Evolutionary conservation across 495 filamentous ascomycete species (phyloP), one percentile per base, ranked within the genome.

Genomic region (Lophium mytilinum): DNA sequence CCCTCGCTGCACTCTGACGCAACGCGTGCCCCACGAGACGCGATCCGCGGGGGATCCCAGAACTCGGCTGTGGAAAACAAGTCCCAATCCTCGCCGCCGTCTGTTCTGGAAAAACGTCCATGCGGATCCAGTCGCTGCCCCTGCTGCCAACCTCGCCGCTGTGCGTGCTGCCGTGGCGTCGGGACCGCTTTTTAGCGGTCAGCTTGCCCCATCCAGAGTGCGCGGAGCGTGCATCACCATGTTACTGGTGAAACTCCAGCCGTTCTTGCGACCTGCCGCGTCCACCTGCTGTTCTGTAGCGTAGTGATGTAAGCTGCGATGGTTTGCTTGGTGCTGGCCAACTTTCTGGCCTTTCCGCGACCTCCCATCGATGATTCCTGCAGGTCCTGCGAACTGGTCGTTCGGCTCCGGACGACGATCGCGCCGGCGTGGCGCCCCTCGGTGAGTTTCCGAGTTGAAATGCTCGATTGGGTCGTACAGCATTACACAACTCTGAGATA

Each of bases 51-150:
- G 42, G 35, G 1, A 14, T 18, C 9, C 19, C 17, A 21, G 24
- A 39, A 35, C 35, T 11, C 40, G 46, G 34, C 45, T 54, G 56
- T 21, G 33, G 45, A 58, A 61, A 61, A 58, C 62, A 52, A 61
- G 62, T 43, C 58, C 11, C 7, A 37, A 65, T 49, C 62, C 62
- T 58, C 36, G 62, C 30, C 18, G 15, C 36, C 7, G 37, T 50
- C 30, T 10, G 35, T 10, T 19, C n/a, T 17, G 59, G 54, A 42
- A 24, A 21, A 30, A 12, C 21, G 19, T 12, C 7, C 15, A 19
- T 33, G 17, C 45, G 10, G 46, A 17, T 46, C 40, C 48, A 48
- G 49, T 33, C 45, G 34, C 15, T 50, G 54, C 46, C 15, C 36
- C 34, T 37, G 34, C 30, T 24, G 45, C n/a, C 14, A 40, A 11